These are phyloP conservation scores for Fusarium camptoceras DNA, from an alignment of 2,329 filamentous ascomycete species.

Conservation along the genomic window DNA sequence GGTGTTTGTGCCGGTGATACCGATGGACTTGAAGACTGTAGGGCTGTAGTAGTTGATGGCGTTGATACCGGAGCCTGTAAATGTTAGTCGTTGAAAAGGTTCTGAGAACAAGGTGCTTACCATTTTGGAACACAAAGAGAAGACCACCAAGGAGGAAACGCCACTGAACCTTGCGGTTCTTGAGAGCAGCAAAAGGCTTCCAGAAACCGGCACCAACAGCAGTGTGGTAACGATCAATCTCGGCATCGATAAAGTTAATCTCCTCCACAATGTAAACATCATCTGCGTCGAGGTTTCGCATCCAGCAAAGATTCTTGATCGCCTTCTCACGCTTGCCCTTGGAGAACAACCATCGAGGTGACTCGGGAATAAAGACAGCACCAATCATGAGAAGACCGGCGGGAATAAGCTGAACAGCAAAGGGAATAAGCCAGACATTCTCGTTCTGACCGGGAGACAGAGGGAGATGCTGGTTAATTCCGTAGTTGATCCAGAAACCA, in stretches of 20 bases:
- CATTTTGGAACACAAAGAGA: conserved; percentile 85
- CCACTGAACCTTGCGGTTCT: conserved; percentile 70
- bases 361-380: conserved; percentile 71
- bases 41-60: conserved; percentile 79
- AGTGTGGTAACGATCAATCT: conserved; percentile 72
- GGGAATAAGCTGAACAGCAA: conserved; percentile 75
- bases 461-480: conserved; percentile 64
- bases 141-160: conserved; percentile 79
- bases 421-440: conserved; percentile 73
- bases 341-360: conserved; percentile 76
- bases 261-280: conserved; percentile 80
- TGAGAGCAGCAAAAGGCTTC: conserved; percentile 73
- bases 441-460: conserved; percentile 51
- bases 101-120: conserved; percentile 46
- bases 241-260: conserved; percentile 75
- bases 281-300: conserved; percentile 66
- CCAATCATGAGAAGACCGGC: conserved; percentile 71
- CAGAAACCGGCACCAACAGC: conserved; percentile 79
- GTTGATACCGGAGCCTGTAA: conserved; percentile 71
- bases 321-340: conserved; percentile 70
- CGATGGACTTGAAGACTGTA: conserved; percentile 59
- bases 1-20: conserved; percentile 59
- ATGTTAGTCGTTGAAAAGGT: conserved; percentile 14
- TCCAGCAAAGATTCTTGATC: conserved; percentile 70
- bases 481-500: conserved; percentile 76